Evolutionary conservation across 2,329 filamentous ascomycete species (phyloP).

Genomic region (Juglanconis oblonga): DNA sequence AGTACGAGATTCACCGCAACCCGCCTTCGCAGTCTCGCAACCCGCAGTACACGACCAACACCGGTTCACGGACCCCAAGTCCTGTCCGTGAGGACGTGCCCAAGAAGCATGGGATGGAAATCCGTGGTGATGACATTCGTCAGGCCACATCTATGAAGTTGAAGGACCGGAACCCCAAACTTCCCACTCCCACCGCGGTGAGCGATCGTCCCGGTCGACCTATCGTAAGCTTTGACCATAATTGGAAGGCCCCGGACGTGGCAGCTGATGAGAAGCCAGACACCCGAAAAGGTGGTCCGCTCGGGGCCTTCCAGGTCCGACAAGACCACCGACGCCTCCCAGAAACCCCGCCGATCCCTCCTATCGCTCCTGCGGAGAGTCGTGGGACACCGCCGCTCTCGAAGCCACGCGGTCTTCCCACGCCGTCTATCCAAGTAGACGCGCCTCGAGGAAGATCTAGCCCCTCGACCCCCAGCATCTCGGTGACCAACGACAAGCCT

Average conservation of each 20-base stretch:
- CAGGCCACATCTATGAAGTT: conserved; percentile 86
- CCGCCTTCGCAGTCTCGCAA: conserved; percentile 80
- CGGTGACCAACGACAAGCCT: conserved; percentile 37
- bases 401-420: conserved; percentile 34
- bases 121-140: conserved; percentile 82
- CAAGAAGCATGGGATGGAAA: conserved; percentile 76
- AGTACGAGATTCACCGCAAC: conserved; percentile 73
- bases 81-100: conserved; percentile 41
- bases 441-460: conserved; percentile 25
- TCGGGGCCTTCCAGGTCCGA: conserved; percentile 22
- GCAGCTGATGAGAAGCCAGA: conserved; percentile 68
- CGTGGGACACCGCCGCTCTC: conserved; percentile 33
- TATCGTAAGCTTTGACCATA: conserved; percentile 93
- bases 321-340: conserved; percentile 25
- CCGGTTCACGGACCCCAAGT: conserved; percentile 30
- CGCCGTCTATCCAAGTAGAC: conserved; percentile 45
- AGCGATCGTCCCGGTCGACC: conserved; percentile 87
- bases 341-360: conserved; percentile 43
- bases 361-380: conserved; percentile 53
- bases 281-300: conserved; percentile 21
- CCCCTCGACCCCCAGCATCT: conserved; percentile 50
- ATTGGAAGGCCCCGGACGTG: conserved; percentile 74
- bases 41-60: conserved; percentile 73
- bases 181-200: conserved; percentile 86
- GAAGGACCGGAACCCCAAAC: conserved; percentile 79